Percentiles rank a stretch among this genome's conserved stretches.
Evolutionary conservation across 495 filamentous ascomycete genomes (phyloP).

Genomic region (Amniculicola lignicola): DNA sequence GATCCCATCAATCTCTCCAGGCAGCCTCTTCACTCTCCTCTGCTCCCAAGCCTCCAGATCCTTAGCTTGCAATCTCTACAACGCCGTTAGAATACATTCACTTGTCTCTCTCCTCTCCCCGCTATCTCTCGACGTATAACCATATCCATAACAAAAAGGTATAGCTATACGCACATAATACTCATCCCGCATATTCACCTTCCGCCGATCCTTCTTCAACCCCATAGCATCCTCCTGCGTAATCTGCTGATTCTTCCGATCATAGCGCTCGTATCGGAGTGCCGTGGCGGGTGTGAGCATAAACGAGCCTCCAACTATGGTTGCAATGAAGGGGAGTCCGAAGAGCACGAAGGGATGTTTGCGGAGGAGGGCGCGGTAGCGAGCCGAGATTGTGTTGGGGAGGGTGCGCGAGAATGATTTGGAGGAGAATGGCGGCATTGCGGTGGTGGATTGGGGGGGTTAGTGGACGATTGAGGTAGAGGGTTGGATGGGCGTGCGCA

Average conservation of each 20-base stretch:
- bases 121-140: neutral
- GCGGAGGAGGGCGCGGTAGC: slow-evolving; percentile 67
- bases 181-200: slow-evolving; percentile 80
- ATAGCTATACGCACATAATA: slow-evolving; percentile 73
- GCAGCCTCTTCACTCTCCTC: slow-evolving; percentile 80
- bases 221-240: slow-evolving; percentile 81
- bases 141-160: no score
- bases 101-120: neutral
- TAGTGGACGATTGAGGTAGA: neutral
- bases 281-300: slow-evolving; percentile 91
- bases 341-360: slow-evolving; percentile 89
- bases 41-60: slow-evolving; percentile 97
- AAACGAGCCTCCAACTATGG: slow-evolving; percentile 94
- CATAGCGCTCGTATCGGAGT: slow-evolving; percentile 86
- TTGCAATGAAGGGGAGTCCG: slow-evolving; percentile 86
- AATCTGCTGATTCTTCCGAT: slow-evolving; percentile 78
- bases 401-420: slow-evolving; percentile 46
- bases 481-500: neutral
- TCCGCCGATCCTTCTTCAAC: slow-evolving; percentile 65
- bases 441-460: slow-evolving; percentile 17
- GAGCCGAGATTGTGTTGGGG: slow-evolving; percentile 64
- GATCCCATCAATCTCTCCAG: slow-evolving; percentile 84
- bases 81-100: slow-evolving; percentile 3
- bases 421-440: slow-evolving; percentile 73
- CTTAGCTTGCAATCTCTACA: slow-evolving; percentile 79